Evolutionary conservation across 306 rosid species (phyloP), one percentile per base, ranked within the genome.

Genomic region (Vigna radiata): DNA sequence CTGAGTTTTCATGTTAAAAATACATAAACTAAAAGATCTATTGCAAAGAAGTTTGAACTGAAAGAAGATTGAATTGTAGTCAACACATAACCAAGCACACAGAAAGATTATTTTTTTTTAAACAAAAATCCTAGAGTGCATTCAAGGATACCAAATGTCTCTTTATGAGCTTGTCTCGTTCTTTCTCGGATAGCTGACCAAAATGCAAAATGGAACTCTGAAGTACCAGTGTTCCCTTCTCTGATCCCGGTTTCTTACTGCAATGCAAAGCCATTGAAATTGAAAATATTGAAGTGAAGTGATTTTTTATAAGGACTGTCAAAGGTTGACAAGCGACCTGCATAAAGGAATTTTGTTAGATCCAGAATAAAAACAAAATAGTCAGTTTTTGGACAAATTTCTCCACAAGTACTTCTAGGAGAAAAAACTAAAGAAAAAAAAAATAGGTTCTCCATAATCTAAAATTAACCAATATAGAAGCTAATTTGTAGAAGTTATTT

Each of bases 81-180:
- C 7, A 9, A 59, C 8, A 2, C 4, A 14, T 2, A 27, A 27
- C 65, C 65, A 59, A 56, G 29, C 41, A 5, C 11, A 15, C 12
- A 2, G 37, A 82, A 77, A 18, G 8, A 10, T 29, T 21, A n/a
- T n/a, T 46, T 44, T 66, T 29, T 31, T 31, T 23, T 46, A 55
- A 64, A 71, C 49, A 63, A 27, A 44, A 18, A 48, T 58, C 47
- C 43, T 21, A 21, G 36, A 58, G 58, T 56, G 80, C 39, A 75
- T 39, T 87, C 79, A 69, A 76, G 71, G 85, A 72, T 68, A 94
- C 98, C 98, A 91, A 84, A 80, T 94, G 89, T 83, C 83, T 85
- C 87, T 91, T 91, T 86, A 94, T 91, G 70, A 94, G 93, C 67
- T 79, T 79, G 85, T 94, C 98, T 48, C 96, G 87, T 77, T 90